Base-by-base conservation (phyloP, 192 early-diverging fungal species). In the Haplosporangium gracile region DNA sequence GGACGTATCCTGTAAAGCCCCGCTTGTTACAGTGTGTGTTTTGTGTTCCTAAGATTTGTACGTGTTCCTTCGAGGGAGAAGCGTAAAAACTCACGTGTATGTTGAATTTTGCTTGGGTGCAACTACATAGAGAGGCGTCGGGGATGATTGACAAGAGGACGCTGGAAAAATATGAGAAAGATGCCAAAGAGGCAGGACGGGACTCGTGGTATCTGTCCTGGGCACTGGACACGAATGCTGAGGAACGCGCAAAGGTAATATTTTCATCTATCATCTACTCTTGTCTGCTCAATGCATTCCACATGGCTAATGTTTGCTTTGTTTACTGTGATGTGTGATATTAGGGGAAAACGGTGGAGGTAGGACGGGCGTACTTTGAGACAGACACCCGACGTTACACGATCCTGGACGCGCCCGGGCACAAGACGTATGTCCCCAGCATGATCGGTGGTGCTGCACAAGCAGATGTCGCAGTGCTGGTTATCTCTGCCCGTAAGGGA, bases 71-170 rank as follows among this genome's bases (percentile, higher is more conserved):
- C 0, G 49, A 51, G 49, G 49, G 16, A 22, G 49, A 5, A 5
- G 49, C 49, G 5, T 18, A 22, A 5, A 4, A 2, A 51, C 5
- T 51, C 49, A 51, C 49, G 4, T 51, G 49, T 22, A 5, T 20
- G 5, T 40, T 70, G 32, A 22, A n/a, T n/a, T 42, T 39, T 42
- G 15, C 15, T 42, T 34, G 38, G 8, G 43, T 68, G 32, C 11
- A 38, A n/a, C 34, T 4, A 6, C 79, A 10, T 55, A 94, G 92
- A 11, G 93, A 91, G 81, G 88, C 98, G 51, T 98, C 98, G 16
- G 97, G 95, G 16, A 98, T 98, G 98, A 96, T 99, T 32, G 98
- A 99, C 85, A 97, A 98, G 92, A 93, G 98, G 85, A 98, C 97
- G 5, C 93, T 99, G 94, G 98, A 99, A 85, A 99, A 99, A 82